Evolutionary conservation across 805 yeast genomes (phyloP).

Genomic region (Wickerhamiella spandovensis): DNA sequence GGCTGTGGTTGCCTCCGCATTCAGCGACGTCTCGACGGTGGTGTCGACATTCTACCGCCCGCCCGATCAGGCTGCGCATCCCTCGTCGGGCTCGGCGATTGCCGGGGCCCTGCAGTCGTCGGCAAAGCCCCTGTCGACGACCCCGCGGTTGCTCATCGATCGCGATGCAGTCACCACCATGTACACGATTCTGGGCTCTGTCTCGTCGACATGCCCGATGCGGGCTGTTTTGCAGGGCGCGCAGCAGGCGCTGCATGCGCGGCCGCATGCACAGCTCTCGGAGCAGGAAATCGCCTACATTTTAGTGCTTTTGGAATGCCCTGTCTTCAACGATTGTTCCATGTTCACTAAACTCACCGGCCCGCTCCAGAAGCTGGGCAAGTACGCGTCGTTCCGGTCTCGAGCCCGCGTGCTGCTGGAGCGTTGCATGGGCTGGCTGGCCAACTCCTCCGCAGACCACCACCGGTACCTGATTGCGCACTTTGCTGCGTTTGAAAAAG

Average conservation of each 20-base stretch:
- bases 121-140: background rate
- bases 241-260: conserved; percentile 14
- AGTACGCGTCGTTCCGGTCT: conserved; percentile 17
- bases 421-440: conserved; percentile 52
- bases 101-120: background rate
- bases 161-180: conserved; percentile 6
- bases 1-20: conserved; percentile 14
- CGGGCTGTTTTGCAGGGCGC: conserved; percentile 20
- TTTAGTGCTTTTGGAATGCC: conserved; percentile 16
- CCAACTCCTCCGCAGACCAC: conserved; percentile 33
- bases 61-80: background rate
- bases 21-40: conserved; percentile 12
- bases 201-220: conserved; percentile 16
- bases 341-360: conserved; percentile 22
- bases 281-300: conserved; percentile 14
- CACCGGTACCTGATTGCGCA: conserved; percentile 39
- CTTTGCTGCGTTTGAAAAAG: conserved; percentile 35
- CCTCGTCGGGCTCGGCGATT: background rate
- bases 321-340: conserved; percentile 18
- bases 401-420: conserved; percentile 56
- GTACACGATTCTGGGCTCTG: conserved; percentile 11
- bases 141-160: conserved; percentile 4
- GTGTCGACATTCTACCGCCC: conserved; percentile 7
- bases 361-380: conserved; percentile 18
- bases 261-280: conserved; percentile 11